Base-by-base conservation (phyloP, 495 filamentous ascomycete genomes). In the Evernia prunastri region DNA sequence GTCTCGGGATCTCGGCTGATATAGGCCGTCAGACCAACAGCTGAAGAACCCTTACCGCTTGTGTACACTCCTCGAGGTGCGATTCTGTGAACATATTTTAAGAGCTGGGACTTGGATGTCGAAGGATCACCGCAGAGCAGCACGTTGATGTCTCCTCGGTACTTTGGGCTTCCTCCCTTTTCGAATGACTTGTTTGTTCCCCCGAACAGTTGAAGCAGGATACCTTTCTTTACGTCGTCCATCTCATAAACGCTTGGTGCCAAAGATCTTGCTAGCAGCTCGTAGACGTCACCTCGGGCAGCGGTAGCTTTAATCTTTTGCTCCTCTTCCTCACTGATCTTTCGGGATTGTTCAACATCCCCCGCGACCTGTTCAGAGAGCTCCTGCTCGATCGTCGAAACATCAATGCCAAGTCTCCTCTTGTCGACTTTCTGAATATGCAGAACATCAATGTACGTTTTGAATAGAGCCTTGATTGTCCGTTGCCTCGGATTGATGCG, bases 161-260 rank as follows among this genome's bases (percentile, higher is more conserved):
- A 98, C 65, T 87, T 91, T 13, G 94, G 94, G 70, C 89, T 95
- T 63, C 92, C 94, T 56, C 94, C 94, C 74, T 96, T 96, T 68
- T 97, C 87, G 73, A 98, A 98, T 0, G 89, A 87, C 75, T 98
- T 98, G 78, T 98, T 98, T n/a, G 94, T 97, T 33, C 94, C 94
- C 20, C 94, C 95, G 71, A 98, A 98, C 56, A 98, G 81, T 70
- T 98, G 94, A 5, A 98, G 85, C 15, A 98, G 79, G 62, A 98
- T 96, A 35, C 94, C 94, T 74, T 98, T 98, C 82, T 97, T 97
- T 42, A 97, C 90, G 72, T 99, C 94, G 64, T 97, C 95, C 89
- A 94, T 91, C 73, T 99, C 94, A 77, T 95, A 97, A 68, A 99
- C 84, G 64, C 91, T 96, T 25, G 94, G 94, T 3, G 95, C 95